Conservation (phyloP, 176 grass and related monocot species). For the barley (Hordeum vulgare) region MorexV3_pseudomolecules_assembly NC_058524.1:9942720-9943219, state of each 20-base stretch:
- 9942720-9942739: constrained; percentile 80
- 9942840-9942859: constrained; percentile 13
- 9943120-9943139: constrained; percentile 68
- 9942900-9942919: not conserved
- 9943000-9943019: constrained; percentile 65
- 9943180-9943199: not conserved
- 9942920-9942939: constrained; percentile 72
- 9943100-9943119: constrained; percentile 79
- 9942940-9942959: constrained; percentile 74
- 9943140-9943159: not conserved
- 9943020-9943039: constrained; percentile 69
- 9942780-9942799: constrained; percentile 63
- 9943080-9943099: constrained; percentile 59
- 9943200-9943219: not conserved
- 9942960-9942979: constrained; percentile 71
- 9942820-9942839: constrained; percentile 45
- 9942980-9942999: constrained; percentile 70
- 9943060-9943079: constrained; percentile 78
- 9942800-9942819: constrained; percentile 53
- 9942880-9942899: not conserved
- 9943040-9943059: constrained; percentile 76
- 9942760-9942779: constrained; percentile 68
- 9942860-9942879: not conserved
- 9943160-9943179: not conserved
- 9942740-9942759: constrained; percentile 53